Conservation (phyloP, 2,329 filamentous ascomycete genomes). For the Penicillium sp. region DNA sequence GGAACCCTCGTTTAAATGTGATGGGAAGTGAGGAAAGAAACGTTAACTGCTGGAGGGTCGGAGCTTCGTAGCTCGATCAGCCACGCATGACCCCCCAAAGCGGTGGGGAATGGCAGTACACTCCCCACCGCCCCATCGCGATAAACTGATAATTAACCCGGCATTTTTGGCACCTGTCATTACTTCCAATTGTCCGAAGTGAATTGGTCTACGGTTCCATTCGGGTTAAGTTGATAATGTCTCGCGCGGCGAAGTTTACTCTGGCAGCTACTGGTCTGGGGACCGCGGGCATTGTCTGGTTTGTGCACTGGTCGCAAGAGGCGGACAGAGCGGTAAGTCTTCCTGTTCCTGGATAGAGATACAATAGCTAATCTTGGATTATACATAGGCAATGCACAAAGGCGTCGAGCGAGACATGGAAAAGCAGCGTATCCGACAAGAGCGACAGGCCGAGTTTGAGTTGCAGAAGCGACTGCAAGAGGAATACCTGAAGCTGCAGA, state of each 20-base stretch:
- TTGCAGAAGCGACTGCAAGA: constrained; percentile 82
- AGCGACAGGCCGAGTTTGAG: constrained; percentile 92
- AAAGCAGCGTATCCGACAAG: constrained; percentile 83
- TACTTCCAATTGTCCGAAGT: not conserved
- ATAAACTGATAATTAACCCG: constrained; percentile 28
- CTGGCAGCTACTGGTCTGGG: constrained; percentile 75
- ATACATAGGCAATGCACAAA: constrained; percentile 78
- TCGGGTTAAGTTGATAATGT: constrained; percentile 63
- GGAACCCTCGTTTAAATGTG: constrained; percentile 9
- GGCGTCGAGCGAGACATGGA: constrained; percentile 95
- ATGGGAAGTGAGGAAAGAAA: constrained; percentile 6
- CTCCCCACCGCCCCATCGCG: constrained; percentile 27
- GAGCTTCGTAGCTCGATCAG: constrained; percentile 32
- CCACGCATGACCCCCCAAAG: constrained; percentile 34
- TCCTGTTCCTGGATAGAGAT: not conserved
- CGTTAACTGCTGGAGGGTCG: constrained; percentile 17
- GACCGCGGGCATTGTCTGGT: constrained; percentile 72
- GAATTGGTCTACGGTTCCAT: not conserved
- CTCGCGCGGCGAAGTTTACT: constrained; percentile 83
- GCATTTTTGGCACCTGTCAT: constrained; percentile 7
- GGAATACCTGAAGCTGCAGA: constrained; percentile 88
- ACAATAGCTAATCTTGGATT: constrained; percentile 3
- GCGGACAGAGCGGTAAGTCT: constrained; percentile 73
- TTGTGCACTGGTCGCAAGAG: constrained; percentile 89
- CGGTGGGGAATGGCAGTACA: constrained; percentile 38